Conservation (phyloP, 2,329 filamentous ascomycete species). For the Plenodomus tracheiphilus region DNA sequence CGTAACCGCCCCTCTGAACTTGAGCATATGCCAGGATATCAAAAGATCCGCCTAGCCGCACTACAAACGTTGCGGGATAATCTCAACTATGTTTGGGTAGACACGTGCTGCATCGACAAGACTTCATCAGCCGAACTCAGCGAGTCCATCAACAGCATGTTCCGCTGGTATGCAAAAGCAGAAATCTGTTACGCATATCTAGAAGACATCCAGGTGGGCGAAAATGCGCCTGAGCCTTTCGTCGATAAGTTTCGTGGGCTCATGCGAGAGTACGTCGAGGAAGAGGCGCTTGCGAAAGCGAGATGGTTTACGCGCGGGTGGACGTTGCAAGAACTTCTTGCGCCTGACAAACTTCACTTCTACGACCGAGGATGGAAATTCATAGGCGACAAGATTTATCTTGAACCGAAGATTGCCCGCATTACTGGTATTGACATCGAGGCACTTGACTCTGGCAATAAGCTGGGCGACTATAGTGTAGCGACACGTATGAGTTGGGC, state of each 20-base stretch:
- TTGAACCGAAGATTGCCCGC: not conserved
- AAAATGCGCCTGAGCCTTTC: too few species aligned
- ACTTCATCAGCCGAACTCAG: not conserved
- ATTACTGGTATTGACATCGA: not conserved
- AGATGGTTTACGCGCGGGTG: not conserved
- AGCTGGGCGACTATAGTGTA: not conserved
- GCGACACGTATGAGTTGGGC: not conserved
- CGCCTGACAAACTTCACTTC: not conserved
- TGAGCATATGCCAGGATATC: slow-evolving; percentile 12
- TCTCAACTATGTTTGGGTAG: slow-evolving; percentile 6
- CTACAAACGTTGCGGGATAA: slow-evolving; percentile 5
- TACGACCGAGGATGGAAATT: not conserved
- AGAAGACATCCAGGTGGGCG: not conserved
- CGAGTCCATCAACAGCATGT: not conserved
- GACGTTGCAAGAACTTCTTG: not conserved
- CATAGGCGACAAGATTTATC: not conserved
- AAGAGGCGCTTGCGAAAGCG: not conserved
- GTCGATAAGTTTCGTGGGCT: too few species aligned
- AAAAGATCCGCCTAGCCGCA: slow-evolving; percentile 18
- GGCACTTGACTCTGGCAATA: not conserved
- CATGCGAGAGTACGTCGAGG: not conserved
- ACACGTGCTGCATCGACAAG: slow-evolving; percentile 15
- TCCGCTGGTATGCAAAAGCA: not conserved
- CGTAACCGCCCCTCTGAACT: slow-evolving; percentile 2
- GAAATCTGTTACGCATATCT: not conserved